phyloP scores from a whole-genome alignment of 176 grass and related monocot species.

The Themeda triandra region DNA sequence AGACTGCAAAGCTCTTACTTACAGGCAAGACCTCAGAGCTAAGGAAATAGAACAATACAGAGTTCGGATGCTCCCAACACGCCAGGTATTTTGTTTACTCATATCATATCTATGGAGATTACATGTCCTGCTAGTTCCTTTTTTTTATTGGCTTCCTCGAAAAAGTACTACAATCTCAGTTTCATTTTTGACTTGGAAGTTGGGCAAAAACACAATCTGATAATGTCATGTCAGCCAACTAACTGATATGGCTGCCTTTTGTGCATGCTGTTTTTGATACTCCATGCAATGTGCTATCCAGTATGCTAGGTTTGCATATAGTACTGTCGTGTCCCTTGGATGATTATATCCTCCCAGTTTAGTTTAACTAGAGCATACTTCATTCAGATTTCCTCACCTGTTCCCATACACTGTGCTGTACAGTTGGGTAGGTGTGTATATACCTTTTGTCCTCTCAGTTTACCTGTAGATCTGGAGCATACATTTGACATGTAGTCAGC shows the following conservation, averaged over 20 bases:
- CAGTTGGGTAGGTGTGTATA: background rate
- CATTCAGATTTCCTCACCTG: background rate
- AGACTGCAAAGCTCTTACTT: constrained; percentile 83
- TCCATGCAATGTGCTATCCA: background rate
- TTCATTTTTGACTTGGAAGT: constrained; percentile 12
- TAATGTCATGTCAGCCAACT: background rate
- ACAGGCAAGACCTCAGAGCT: constrained; percentile 73
- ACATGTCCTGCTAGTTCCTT: background rate
- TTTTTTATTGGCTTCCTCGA: background rate
- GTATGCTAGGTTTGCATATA: background rate
- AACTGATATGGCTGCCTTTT: background rate
- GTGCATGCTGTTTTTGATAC: background rate
- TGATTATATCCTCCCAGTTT: background rate
- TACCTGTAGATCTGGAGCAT: background rate
- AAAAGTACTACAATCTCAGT: background rate
- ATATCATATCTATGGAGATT: background rate
- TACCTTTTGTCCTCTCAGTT: background rate
- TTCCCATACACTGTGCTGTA: background rate
- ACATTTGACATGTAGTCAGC: background rate
- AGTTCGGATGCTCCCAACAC: constrained; percentile 75
- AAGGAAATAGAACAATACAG: constrained; percentile 87
- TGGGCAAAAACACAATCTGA: background rate
- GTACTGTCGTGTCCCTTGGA: background rate
- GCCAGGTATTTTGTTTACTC: constrained; percentile 49
- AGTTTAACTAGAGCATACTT: background rate